Evolutionary conservation across 2,329 filamentous ascomycete genomes (phyloP), one percentile per base, ranked within the genome.

Genomic region (Fusarium marasasianum): DNA sequence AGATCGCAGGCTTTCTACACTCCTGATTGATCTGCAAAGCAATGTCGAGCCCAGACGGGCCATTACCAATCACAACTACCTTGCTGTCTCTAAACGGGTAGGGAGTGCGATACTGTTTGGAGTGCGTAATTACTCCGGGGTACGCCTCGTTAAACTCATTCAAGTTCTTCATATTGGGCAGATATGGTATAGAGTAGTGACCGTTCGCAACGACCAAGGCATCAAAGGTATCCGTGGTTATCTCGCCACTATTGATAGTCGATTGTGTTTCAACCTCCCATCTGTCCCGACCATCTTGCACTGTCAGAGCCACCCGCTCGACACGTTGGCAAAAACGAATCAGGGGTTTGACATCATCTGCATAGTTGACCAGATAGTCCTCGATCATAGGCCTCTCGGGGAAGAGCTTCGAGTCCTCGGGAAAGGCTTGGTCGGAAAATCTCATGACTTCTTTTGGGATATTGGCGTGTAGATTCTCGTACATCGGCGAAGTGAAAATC

Each of bases 41-140:
- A 76, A 98, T 94, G 78, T 98, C 96, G 22, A 94, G 83, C 0
- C 94, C 96, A 0, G 94, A 97, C 0, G 95, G 93, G 1, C 92
- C 92, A 77, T 94, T 96, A 15, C 96, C 96, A 1, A 98, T 91
- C 0, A 98, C 88, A 10, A 98, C 82, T 17, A 96, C 93, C 81
- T 94, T 97, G 80, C 93, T 93, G 60, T 85, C 87, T 2, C 80
- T 79, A 77, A 92, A 98, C 1, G 84, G 78, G 24, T 89, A 87
- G 0, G 93, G 88, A 0, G 83, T 87, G 45, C 95, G 91, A 79
- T 95, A 98, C 65, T 91, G 90, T 80, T 96, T 98, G 3, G 95
- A 94, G 81, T 96, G 94, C 4, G 86, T 87, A 48, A 96, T 89
- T 7, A 87, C 79, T 0, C 85, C 87, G 0, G 92, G 91, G 66